Evolutionary conservation across 2,329 filamentous ascomycete genomes (phyloP).

Genomic region (Colletotrichum liaoningense): DNA sequence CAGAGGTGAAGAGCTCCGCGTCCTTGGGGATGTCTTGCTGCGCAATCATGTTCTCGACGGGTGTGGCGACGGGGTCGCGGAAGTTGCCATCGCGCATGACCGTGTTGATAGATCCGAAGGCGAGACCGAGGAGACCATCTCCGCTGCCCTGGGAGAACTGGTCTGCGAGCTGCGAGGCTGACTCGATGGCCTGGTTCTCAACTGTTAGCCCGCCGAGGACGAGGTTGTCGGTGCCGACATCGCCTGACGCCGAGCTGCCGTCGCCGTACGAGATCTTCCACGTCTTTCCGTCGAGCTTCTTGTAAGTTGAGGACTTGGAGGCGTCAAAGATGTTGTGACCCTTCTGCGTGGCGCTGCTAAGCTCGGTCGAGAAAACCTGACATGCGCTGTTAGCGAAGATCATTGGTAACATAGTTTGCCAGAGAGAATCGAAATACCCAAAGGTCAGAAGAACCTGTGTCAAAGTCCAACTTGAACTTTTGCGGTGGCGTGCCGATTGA

Average conservation of each 20-base stretch:
- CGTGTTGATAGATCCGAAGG: constrained; percentile 74
- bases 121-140: constrained; percentile 78
- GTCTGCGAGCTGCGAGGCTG: constrained; percentile 68
- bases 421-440: constrained; percentile 73
- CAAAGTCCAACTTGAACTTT: constrained; percentile 76
- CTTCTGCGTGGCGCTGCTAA: constrained; percentile 36
- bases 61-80: constrained; percentile 68
- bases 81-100: constrained; percentile 63
- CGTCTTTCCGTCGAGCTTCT: constrained; percentile 53
- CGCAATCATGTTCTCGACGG: constrained; percentile 78
- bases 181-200: constrained; percentile 71
- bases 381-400: not conserved
- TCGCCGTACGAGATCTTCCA: constrained; percentile 78
- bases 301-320: constrained; percentile 49
- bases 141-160: constrained; percentile 69
- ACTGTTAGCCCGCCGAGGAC: constrained; percentile 74
- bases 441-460: constrained; percentile 80
- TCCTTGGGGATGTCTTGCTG: constrained; percentile 78
- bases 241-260: constrained; percentile 69
- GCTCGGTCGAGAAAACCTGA: constrained; percentile 46
- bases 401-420: constrained; percentile 49
- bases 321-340: constrained; percentile 58
- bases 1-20: constrained; percentile 49
- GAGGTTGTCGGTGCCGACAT: constrained; percentile 75
- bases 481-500: constrained; percentile 62